Conservation (phyloP, 2,329 filamentous ascomycete species). For the Colletotrichum orchidophilum region DNA sequence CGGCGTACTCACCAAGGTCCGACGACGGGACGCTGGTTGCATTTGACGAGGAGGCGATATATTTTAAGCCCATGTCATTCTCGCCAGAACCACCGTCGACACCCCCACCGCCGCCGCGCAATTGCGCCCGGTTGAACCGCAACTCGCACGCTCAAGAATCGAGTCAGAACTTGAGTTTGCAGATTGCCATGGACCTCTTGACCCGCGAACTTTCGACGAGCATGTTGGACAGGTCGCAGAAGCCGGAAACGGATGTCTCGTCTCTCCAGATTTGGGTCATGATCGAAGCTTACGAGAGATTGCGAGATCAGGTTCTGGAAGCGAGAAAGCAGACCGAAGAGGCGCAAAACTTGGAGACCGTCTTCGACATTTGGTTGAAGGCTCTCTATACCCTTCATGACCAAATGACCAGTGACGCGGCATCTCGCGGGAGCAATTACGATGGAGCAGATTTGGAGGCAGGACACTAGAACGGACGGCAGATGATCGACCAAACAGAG, state of each 20-base stretch:
- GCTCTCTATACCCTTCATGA: conserved; percentile 60
- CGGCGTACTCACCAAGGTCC: conserved; percentile 47
- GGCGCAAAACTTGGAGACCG: conserved; percentile 46
- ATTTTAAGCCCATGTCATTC: conserved; percentile 56
- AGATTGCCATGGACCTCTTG: conserved; percentile 61
- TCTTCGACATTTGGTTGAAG: conserved; percentile 62
- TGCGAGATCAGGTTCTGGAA: conserved; percentile 56
- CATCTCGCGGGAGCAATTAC: conserved; percentile 35
- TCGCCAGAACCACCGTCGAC: conserved; percentile 47
- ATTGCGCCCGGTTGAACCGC: conserved; percentile 18
- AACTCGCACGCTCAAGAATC: neutral
- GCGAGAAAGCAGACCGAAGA: conserved; percentile 40
- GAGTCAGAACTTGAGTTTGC: conserved; percentile 52
- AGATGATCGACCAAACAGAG: no score
- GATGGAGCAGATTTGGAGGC: conserved; percentile 36
- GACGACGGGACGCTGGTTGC: conserved; percentile 58
- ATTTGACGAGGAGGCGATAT: conserved; percentile 57
- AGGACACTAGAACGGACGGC: neutral
- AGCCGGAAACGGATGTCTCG: conserved; percentile 46
- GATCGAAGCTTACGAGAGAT: conserved; percentile 67
- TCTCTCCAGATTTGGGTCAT: conserved; percentile 64
- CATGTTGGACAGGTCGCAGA: conserved; percentile 40
- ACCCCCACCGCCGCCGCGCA: conserved; percentile 33
- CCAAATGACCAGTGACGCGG: conserved; percentile 44
- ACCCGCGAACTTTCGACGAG: conserved; percentile 59